Conservation (phyloP, 1,139 yeast species). For the Insectozyma bohioensis region DNA sequence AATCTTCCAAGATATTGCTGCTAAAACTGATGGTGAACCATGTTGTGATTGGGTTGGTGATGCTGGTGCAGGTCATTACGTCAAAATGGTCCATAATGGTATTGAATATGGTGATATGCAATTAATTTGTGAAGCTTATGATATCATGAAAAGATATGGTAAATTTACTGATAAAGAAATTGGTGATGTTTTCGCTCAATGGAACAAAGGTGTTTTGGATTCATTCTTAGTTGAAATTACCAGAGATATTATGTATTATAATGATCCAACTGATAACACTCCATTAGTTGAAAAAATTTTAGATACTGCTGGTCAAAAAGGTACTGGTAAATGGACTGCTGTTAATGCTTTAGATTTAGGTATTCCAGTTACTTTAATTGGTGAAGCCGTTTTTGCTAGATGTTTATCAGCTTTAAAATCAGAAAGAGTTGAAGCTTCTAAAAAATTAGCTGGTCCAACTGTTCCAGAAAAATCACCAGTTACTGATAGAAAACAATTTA, state of each 20-base stretch:
- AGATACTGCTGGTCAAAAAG: slow-evolving; percentile 98
- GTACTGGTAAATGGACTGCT: slow-evolving; percentile 99
- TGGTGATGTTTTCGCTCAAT: slow-evolving; percentile 84
- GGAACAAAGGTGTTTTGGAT: slow-evolving; percentile 98
- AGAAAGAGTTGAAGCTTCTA: slow-evolving; percentile 88
- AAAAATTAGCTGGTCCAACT: slow-evolving; percentile 74
- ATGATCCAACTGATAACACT: slow-evolving; percentile 82
- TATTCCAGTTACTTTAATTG: slow-evolving; percentile 96
- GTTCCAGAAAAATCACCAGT: slow-evolving; percentile 52
- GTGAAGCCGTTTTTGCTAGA: slow-evolving; percentile 98
- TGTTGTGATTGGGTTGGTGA: slow-evolving; percentile 99
- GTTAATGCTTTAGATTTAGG: slow-evolving; percentile 97
- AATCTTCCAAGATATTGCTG: slow-evolving; percentile 94
- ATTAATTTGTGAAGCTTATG: slow-evolving; percentile 97
- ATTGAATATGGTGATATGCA: slow-evolving; percentile 99
- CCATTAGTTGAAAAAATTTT: slow-evolving; percentile 95
- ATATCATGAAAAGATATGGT: slow-evolving; percentile 91
- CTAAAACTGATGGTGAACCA: slow-evolving; percentile 97
- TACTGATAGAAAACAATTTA: slow-evolving; percentile 72
- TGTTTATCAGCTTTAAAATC: slow-evolving; percentile 89
- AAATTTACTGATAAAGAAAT: slow-evolving; percentile 89
- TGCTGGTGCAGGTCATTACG: slow-evolving; percentile 98
- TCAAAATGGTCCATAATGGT: slow-evolving; percentile 99
- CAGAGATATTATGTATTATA: slow-evolving; percentile 85
- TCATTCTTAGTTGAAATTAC: slow-evolving; percentile 97